Evolutionary conservation across 1,139 yeast genomes (phyloP).

Genomic region (Pneumocystis sp.): DNA sequence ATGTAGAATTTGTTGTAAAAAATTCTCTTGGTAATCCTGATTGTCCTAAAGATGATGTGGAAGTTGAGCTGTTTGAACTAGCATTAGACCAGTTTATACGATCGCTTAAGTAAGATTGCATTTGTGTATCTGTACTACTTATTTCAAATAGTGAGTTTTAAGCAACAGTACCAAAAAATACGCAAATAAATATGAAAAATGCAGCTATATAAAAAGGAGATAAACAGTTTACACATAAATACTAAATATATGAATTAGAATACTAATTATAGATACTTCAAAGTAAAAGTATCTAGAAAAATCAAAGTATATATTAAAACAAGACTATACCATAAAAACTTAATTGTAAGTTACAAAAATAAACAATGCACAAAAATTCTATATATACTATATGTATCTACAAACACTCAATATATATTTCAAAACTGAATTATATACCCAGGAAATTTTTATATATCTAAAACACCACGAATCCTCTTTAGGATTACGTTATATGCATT

Average conservation of each 20-base stretch:
- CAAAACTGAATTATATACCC: too few species aligned
- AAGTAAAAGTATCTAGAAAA: neutral
- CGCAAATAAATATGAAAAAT: too few species aligned
- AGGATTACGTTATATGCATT: too few species aligned
- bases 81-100: neutral
- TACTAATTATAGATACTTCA: neutral
- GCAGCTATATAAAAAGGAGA: too few species aligned
- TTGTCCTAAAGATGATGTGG: neutral
- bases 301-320: too few species aligned
- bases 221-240: neutral
- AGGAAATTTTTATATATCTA: too few species aligned
- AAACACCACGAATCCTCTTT: too few species aligned
- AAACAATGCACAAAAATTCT: too few species aligned
- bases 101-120: neutral
- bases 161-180: neutral
- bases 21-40: constrained; percentile 25
- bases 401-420: too few species aligned
- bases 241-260: neutral
- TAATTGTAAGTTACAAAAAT: too few species aligned
- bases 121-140: neutral
- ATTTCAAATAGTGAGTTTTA: neutral
- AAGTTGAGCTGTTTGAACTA: neutral
- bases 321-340: too few species aligned
- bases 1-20: constrained; percentile 52
- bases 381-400: too few species aligned